These are phyloP conservation scores for Exophiala sp. DNA, from an alignment of 2,329 filamentous ascomycete genomes.

Conservation along the genomic window DNA sequence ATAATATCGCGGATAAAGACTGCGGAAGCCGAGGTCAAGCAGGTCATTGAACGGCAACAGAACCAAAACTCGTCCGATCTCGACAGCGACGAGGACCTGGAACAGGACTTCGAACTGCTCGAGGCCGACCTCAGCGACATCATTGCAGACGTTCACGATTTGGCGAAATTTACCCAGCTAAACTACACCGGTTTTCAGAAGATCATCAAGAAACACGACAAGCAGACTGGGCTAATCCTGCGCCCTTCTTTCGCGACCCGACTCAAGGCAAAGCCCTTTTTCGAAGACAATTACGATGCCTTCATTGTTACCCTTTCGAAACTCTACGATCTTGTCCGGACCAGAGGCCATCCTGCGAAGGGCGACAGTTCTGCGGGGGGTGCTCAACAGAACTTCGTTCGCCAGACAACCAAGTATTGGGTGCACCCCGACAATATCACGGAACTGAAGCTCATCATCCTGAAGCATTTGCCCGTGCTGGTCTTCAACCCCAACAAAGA, in stretches of 20 bases:
- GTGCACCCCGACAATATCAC: slow-evolving; percentile 98
- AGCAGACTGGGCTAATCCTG: slow-evolving; percentile 88
- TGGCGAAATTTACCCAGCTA: slow-evolving; percentile 95
- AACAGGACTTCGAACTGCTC: slow-evolving; percentile 88
- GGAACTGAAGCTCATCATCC: slow-evolving; percentile 92
- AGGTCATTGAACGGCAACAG: slow-evolving; percentile 72
- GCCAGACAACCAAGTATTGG: slow-evolving; percentile 99
- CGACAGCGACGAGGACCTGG: slow-evolving; percentile 44
- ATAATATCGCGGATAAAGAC: slow-evolving; percentile 84
- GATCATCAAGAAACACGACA: slow-evolving; percentile 99
- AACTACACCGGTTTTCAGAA: slow-evolving; percentile 99
- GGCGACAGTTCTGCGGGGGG: slow-evolving; percentile 90
- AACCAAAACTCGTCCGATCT: slow-evolving; percentile 37
- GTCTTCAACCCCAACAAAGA: slow-evolving; percentile 98
- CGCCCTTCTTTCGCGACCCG: slow-evolving; percentile 93
- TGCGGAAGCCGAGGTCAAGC: slow-evolving; percentile 81
- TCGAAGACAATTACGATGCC: slow-evolving; percentile 96
- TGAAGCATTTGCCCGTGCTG: slow-evolving; percentile 93
- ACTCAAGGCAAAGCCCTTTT: slow-evolving; percentile 94
- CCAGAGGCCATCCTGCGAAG: slow-evolving; percentile 82
- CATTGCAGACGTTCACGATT: slow-evolving; percentile 95
- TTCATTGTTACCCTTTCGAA: slow-evolving; percentile 92
- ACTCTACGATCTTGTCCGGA: slow-evolving; percentile 90
- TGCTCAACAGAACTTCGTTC: slow-evolving; percentile 87
- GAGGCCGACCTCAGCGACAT: slow-evolving; percentile 96